Conservation (phyloP, 2,329 filamentous ascomycete genomes). For the Apiospora aurea region DNA sequence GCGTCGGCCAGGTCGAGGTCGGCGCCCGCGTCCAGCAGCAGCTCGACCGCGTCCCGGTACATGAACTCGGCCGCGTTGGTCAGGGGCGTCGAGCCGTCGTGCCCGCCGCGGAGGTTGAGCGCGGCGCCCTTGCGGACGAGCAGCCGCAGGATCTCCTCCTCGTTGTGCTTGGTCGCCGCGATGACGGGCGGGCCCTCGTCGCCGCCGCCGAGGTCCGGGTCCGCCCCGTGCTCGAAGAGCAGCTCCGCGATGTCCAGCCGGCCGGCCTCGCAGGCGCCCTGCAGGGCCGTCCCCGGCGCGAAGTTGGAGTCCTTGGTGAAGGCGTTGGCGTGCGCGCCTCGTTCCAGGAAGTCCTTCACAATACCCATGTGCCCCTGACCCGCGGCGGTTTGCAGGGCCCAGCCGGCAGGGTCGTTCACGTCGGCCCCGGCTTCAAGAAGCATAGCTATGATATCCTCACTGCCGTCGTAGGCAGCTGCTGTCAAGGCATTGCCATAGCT, state of each 20-base stretch:
- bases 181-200: conserved; percentile 45
- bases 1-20: background rate
- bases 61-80: conserved; percentile 42
- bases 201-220: conserved; percentile 48
- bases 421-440: conserved; percentile 45
- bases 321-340: conserved; percentile 46
- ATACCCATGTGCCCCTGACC: conserved; percentile 44
- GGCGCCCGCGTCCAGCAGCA: conserved; percentile 9
- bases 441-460: conserved; percentile 40
- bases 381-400: conserved; percentile 48
- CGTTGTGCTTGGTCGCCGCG: conserved; percentile 44
- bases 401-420: conserved; percentile 45
- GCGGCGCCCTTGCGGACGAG: conserved; percentile 46
- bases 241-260: conserved; percentile 44
- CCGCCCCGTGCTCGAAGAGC: conserved; percentile 45
- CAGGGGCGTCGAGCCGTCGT: conserved; percentile 45
- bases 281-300: conserved; percentile 46
- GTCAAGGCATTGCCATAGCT: conserved; percentile 47
- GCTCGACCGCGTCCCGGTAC: background rate
- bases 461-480: conserved; percentile 48
- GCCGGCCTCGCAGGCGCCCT: conserved; percentile 47
- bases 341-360: conserved; percentile 44
- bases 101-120: conserved; percentile 45
- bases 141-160: conserved; percentile 45
- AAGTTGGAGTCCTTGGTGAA: conserved; percentile 41